Evolutionary conservation across 139 green algal species (phyloP).

Genomic region (Microglena sp.): DNA sequence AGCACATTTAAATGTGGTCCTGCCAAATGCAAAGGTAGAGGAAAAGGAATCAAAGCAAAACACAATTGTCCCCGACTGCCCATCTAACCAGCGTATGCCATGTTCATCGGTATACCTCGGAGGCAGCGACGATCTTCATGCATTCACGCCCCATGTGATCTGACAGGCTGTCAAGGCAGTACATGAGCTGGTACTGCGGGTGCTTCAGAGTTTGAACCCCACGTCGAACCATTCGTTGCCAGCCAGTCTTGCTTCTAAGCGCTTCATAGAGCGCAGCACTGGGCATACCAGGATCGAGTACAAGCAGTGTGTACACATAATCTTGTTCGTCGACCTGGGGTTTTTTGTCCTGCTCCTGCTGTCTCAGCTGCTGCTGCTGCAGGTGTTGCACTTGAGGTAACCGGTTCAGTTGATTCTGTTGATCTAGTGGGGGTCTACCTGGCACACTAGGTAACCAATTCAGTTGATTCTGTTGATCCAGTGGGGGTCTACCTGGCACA

Average conservation of each 20-base stretch:
- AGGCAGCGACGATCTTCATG: not conserved
- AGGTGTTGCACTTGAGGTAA: too few species aligned
- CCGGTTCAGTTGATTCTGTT: too few species aligned
- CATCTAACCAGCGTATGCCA: too few species aligned
- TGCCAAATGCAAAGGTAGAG: too few species aligned
- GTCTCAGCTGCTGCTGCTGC: not conserved
- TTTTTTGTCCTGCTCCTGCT: not conserved
- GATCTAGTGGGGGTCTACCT: too few species aligned
- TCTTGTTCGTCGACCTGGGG: not conserved
- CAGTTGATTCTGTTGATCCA: too few species aligned
- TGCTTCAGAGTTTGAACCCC: slow-evolving; percentile 33
- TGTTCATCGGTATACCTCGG: too few species aligned
- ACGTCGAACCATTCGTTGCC: slow-evolving; percentile 28
- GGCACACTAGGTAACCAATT: too few species aligned
- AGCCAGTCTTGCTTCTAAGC: slow-evolving; percentile 18
- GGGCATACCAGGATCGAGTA: slow-evolving; percentile 25
- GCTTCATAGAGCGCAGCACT: slow-evolving; percentile 1
- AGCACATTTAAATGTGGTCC: too few species aligned
- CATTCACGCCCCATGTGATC: not conserved
- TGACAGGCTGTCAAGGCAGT: not conserved
- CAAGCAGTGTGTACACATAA: slow-evolving; percentile 25
- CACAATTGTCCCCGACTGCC: too few species aligned
- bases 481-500: too few species aligned
- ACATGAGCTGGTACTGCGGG: slow-evolving; percentile 41
- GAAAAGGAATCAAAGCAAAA: too few species aligned